Conservation (phyloP, 257 asterid genomes). For the Petrea volubilis region DNA sequence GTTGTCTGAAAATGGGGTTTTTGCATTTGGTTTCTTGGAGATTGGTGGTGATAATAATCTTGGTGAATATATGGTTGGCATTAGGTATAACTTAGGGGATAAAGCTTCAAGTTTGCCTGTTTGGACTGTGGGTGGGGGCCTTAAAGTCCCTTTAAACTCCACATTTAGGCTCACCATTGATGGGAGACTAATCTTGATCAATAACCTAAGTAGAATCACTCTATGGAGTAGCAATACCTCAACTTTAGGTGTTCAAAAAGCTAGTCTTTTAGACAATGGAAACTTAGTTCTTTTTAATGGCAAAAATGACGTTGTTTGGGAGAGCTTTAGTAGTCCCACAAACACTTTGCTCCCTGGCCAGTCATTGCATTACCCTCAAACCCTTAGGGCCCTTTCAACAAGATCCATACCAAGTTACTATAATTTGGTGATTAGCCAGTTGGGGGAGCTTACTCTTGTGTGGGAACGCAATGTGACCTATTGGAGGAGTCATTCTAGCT, state of each 20-base stretch:
- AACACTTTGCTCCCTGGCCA: slow-evolving; percentile 64
- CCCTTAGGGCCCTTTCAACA: slow-evolving; percentile 54
- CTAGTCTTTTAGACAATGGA: slow-evolving; percentile 60
- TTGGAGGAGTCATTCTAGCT: slow-evolving; percentile 53
- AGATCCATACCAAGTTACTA: slow-evolving; percentile 55
- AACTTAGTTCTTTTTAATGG: slow-evolving; percentile 52
- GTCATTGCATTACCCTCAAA: slow-evolving; percentile 52
- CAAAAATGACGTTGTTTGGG: slow-evolving; percentile 54
- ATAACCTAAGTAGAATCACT: slow-evolving; percentile 41
- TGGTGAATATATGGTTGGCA: slow-evolving; percentile 52
- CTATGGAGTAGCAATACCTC: slow-evolving; percentile 70
- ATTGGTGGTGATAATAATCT: slow-evolving; percentile 40
- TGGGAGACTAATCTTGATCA: slow-evolving; percentile 55
- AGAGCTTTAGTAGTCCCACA: slow-evolving; percentile 59
- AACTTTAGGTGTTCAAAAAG: slow-evolving; percentile 50
- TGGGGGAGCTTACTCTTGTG: slow-evolving; percentile 51
- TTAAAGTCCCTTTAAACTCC: slow-evolving; percentile 53
- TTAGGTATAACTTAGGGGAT: slow-evolving; percentile 55
- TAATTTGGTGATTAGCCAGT: slow-evolving; percentile 38
- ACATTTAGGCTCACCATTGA: slow-evolving; percentile 53
- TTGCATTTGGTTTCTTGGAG: slow-evolving; percentile 72
- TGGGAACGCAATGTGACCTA: slow-evolving; percentile 82
- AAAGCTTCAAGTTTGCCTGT: slow-evolving; percentile 51
- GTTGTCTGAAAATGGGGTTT: slow-evolving; percentile 69
- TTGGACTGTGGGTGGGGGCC: slow-evolving; percentile 69